phyloP scores from a whole-genome alignment of 768 basidiomycete species.

The Collybiopsis confluens region DNA sequence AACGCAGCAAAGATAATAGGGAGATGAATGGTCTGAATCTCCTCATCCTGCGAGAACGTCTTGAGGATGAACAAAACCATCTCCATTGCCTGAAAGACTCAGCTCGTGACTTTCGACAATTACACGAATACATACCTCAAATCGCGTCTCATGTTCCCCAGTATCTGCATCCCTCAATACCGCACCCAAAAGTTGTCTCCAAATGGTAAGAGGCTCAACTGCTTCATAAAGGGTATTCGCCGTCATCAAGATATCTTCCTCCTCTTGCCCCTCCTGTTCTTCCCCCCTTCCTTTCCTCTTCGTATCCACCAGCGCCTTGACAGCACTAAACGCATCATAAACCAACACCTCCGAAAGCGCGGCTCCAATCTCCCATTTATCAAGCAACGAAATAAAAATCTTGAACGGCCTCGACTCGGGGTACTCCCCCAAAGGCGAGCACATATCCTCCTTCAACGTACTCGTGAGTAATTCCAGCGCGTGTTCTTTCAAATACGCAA shows the following conservation, averaged over 20 bases:
- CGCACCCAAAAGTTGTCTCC: conserved; percentile 67
- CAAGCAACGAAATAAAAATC: conserved; percentile 89
- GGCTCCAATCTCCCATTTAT: conserved; percentile 95
- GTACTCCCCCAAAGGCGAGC: conserved; percentile 64
- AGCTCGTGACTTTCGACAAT: not conserved
- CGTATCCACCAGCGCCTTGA: conserved; percentile 52
- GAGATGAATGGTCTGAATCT: conserved; percentile 73
- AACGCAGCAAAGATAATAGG: conserved; percentile 74
- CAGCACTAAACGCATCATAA: conserved; percentile 73
- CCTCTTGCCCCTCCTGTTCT: too few relatives aligned
- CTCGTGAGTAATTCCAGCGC: conserved; percentile 66
- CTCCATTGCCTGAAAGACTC: conserved; percentile 47
- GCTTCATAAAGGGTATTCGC: conserved; percentile 88
- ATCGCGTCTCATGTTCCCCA: conserved; percentile 30
- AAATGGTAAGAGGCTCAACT: conserved; percentile 84
- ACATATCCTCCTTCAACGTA: conserved; percentile 83
- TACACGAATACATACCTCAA: conserved; percentile 41
- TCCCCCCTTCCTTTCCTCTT: too few relatives aligned
- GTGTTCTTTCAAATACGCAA: conserved; percentile 63
- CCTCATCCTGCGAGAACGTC: conserved; percentile 85
- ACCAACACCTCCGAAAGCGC: conserved; percentile 74
- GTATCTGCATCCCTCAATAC: conserved; percentile 63
- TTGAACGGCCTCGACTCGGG: conserved; percentile 87
- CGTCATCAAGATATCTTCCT: conserved; percentile 74
- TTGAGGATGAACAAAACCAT: conserved; percentile 71